Evolutionary conservation across 768 basidiomycete genomes (phyloP).

Genomic region (Tylopilus vinaceipallidus): DNA sequence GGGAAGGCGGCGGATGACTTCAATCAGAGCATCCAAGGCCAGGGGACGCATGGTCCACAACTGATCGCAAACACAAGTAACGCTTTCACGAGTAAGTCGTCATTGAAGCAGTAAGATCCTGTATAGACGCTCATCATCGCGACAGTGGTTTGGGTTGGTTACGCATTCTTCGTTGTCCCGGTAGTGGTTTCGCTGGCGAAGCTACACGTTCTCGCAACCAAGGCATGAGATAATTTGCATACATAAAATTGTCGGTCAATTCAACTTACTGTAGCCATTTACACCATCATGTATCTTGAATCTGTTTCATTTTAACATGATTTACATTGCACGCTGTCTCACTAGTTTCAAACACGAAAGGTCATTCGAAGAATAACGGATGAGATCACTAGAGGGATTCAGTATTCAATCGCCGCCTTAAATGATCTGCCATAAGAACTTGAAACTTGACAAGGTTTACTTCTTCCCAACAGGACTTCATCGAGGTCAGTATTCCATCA

Average conservation of each 20-base stretch:
- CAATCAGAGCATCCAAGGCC: constrained; percentile 56
- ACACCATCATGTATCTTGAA: neutral
- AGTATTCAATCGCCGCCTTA: constrained; percentile 20
- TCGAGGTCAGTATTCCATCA: constrained; percentile 15
- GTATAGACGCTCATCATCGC: constrained; percentile 1
- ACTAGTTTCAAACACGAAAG: no score
- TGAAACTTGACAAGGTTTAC: neutral
- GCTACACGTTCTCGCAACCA: constrained; percentile 54
- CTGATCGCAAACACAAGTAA: constrained; percentile 65
- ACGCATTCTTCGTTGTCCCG: constrained; percentile 71
- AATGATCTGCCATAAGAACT: constrained; percentile 3
- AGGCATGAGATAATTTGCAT: constrained; percentile 21
- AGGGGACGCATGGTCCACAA: constrained; percentile 53
- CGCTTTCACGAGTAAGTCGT: constrained; percentile 67
- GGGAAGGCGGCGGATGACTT: constrained; percentile 79
- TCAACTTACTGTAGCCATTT: neutral
- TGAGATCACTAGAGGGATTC: no score
- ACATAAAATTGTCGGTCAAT: neutral
- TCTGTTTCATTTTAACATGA: neutral
- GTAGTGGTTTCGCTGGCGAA: constrained; percentile 68
- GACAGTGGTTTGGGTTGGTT: constrained; percentile 77
- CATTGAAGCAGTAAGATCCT: neutral
- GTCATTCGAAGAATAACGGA: no score
- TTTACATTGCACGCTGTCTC: no score
- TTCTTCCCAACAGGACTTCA: neutral